phyloP scores from a whole-genome alignment of 371 early-diverging fungal genomes.

The Basidiobolus meristosporus region DNA sequence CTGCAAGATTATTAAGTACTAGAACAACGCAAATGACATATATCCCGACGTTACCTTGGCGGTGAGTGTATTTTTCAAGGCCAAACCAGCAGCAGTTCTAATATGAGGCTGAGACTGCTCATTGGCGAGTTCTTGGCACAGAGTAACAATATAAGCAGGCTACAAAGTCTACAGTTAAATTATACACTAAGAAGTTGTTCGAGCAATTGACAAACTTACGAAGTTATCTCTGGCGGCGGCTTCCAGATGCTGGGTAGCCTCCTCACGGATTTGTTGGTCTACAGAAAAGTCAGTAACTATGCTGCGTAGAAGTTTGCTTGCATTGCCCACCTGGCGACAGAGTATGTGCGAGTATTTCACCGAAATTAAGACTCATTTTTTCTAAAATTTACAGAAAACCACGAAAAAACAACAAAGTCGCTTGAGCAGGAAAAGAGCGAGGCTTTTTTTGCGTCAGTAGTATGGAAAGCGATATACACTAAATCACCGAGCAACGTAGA shows the following conservation, averaged over 20 bases:
- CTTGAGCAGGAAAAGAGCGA: too few species aligned
- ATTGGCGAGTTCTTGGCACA: conserved; percentile 65
- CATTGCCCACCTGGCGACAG: conserved; percentile 3
- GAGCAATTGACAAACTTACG: conserved; percentile 22
- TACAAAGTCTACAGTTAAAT: conserved; percentile 8
- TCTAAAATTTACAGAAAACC: too few species aligned
- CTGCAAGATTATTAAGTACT: conserved; percentile 10
- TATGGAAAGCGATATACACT: too few species aligned
- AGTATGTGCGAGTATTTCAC: conserved; percentile 6
- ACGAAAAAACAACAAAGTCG: too few species aligned
- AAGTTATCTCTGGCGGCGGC: conserved; percentile 53
- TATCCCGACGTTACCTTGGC: conserved; percentile 39
- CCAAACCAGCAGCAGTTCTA: conserved; percentile 69
- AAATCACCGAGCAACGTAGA: too few species aligned
- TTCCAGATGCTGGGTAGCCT: conserved; percentile 57
- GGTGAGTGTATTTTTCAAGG: conserved; percentile 75
- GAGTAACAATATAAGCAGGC: conserved; percentile 52
- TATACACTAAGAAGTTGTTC: background rate
- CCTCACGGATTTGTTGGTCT: conserved; percentile 45
- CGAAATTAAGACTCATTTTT: conserved; percentile 2
- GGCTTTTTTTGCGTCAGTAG: too few species aligned
- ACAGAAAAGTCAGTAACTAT: background rate
- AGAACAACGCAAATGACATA: conserved; percentile 3
- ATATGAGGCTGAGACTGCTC: conserved; percentile 38
- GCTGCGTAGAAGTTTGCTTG: background rate